Conservation (phyloP, 495 filamentous ascomycete species). For the Podospora conica region DNA sequence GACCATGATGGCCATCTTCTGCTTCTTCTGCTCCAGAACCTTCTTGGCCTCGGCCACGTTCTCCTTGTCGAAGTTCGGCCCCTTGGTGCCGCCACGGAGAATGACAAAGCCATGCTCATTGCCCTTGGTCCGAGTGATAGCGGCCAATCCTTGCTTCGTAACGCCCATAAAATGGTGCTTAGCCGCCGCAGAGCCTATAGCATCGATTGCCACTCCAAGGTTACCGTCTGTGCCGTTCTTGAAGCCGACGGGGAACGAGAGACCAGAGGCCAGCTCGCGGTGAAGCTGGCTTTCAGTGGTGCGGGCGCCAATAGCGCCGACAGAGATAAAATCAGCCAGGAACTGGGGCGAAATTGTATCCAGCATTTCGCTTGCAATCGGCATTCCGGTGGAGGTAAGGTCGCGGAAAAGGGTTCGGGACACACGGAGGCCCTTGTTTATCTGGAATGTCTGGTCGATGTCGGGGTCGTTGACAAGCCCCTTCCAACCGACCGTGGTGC, state of each 20-base stretch:
- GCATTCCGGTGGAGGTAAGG: slow-evolving; percentile 77
- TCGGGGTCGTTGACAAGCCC: slow-evolving; percentile 98
- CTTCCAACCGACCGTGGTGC: slow-evolving; percentile 99
- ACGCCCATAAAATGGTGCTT: slow-evolving; percentile 98
- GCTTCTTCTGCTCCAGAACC: slow-evolving; percentile 74
- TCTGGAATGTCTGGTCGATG: slow-evolving; percentile 94
- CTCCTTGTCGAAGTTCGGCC: slow-evolving; percentile 90
- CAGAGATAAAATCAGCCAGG: slow-evolving; percentile 88
- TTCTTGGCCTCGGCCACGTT: slow-evolving; percentile 74
- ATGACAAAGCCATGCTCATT: slow-evolving; percentile 98
- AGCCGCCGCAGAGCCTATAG: slow-evolving; percentile 83
- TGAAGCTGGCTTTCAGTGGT: slow-evolving; percentile 98
- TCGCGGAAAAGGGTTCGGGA: slow-evolving; percentile 86
- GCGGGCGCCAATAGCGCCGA: slow-evolving; percentile 91
- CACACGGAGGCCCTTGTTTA: slow-evolving; percentile 95
- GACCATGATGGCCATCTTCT: slow-evolving; percentile 89
- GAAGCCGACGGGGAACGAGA: slow-evolving; percentile 97
- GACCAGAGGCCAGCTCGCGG: slow-evolving; percentile 89
- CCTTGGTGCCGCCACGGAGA: slow-evolving; percentile 80
- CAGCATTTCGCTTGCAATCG: slow-evolving; percentile 95
- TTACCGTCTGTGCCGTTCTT: slow-evolving; percentile 99
- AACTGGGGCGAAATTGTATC: slow-evolving; percentile 97
- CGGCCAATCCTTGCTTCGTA: slow-evolving; percentile 95
- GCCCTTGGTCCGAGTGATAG: slow-evolving; percentile 85
- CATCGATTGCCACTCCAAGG: slow-evolving; percentile 89